phyloP scores from a whole-genome alignment of 2,329 filamentous ascomycete genomes.

The Fusarium bulbicola region DNA sequence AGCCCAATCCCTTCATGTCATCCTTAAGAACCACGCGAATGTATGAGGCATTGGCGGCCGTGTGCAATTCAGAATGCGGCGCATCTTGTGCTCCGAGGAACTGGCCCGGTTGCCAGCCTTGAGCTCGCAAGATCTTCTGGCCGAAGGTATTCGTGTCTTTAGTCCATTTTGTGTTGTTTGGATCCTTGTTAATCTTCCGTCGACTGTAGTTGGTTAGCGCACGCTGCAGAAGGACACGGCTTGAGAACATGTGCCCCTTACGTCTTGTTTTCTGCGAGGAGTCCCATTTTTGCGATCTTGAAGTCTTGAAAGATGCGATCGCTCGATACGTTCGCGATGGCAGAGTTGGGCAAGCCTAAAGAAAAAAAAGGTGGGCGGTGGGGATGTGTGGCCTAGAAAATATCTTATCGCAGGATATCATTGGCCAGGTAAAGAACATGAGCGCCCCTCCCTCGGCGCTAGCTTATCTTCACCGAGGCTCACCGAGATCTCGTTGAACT shows the following conservation, averaged over 20 bases:
- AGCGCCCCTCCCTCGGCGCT: background rate
- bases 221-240: background rate
- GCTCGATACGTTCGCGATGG: conserved; percentile 9
- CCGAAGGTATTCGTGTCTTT: conserved; percentile 84
- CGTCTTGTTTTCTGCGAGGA: conserved; percentile 50
- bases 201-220: conserved; percentile 43
- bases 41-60: conserved; percentile 82
- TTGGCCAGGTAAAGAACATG: conserved; percentile 32
- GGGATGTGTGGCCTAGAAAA: conserved; percentile 35
- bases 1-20: conserved; percentile 89
- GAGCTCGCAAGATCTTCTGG: conserved; percentile 85
- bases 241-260: conserved; percentile 22
- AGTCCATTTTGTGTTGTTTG: conserved; percentile 95
- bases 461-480: conserved; percentile 26
- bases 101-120: conserved; percentile 90
- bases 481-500: background rate
- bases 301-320: conserved; percentile 11
- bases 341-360: conserved; percentile 18
- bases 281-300: conserved; percentile 45
- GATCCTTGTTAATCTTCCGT: conserved; percentile 84
- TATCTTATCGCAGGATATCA: conserved; percentile 42
- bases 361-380: conserved; percentile 46
- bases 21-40: conserved; percentile 89
- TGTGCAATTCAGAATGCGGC: conserved; percentile 78
- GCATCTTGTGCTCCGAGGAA: conserved; percentile 82